phyloP scores from a whole-genome alignment of 1,284 basidiomycete species.

The Sutorius eximius region DNA sequence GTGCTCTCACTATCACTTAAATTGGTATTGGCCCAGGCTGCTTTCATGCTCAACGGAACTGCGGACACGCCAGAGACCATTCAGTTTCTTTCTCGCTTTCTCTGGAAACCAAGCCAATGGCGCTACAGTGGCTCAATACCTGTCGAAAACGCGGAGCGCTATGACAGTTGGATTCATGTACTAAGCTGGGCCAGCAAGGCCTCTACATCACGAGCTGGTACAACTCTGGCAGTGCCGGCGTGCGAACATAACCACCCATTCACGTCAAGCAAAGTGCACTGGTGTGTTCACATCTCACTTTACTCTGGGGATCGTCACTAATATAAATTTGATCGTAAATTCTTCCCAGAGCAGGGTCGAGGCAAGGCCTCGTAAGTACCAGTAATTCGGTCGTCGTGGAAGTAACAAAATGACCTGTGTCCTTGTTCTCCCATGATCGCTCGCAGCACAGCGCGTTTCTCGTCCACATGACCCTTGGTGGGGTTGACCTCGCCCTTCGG shows the following conservation, averaged over 20 bases:
- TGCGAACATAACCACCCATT: conserved; percentile 3
- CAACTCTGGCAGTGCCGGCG: conserved; percentile 5
- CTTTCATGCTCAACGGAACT: neutral
- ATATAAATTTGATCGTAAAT: neutral
- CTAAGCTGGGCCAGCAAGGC: conserved; percentile 5
- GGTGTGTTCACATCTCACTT: neutral
- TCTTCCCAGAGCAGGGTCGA: conserved; percentile 4
- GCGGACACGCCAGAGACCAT: neutral
- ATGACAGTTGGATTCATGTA: conserved; percentile 5
- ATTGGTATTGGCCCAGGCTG: neutral
- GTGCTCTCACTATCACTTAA: neutral
- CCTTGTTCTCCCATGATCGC: neutral
- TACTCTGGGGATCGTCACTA: neutral
- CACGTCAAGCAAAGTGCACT: neutral
- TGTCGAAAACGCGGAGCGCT: neutral
- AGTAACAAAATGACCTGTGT: conserved; percentile 4
- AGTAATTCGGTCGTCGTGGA: conserved; percentile 3
- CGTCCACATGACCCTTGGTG: neutral
- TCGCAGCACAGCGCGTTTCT: neutral
- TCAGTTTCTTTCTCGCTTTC: neutral
- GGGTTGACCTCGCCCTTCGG: neutral
- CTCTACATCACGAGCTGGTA: conserved; percentile 9
- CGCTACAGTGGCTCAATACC: neutral
- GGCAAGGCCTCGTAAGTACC: conserved; percentile 1
- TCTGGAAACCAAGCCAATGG: neutral